Base-by-base conservation (phyloP, 306 rosid species). In the Castanospermum australe region DNA sequence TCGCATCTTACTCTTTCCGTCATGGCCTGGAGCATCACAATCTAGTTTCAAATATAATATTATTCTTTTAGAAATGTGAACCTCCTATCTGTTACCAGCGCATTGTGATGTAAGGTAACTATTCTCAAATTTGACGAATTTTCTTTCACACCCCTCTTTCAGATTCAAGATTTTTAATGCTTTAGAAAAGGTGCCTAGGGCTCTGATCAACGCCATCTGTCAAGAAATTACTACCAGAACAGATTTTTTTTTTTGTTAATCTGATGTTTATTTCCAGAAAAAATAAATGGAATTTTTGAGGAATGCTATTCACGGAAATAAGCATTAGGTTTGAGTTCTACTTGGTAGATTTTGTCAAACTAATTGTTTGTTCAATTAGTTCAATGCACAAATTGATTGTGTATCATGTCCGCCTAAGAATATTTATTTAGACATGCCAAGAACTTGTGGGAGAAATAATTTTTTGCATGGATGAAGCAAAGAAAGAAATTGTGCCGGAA, bases 11-110 rank as follows among this genome's bases (percentile, higher is more conserved):
- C 41, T 17, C 71, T 64, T 74, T 47, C 42, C 59, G 8, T 52
- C 61, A 73, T 51, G 36, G 14, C 60, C 21, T n/a, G 67, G 66
- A 79, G 77, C 59, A 56, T 42, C 17, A 68, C 61, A 56, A 15
- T 64, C 55, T 33, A 41, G 21, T 22, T 25, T 77, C 24, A 54
- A 65, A 45, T 15, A 20, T 62, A 35, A 35, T 52, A 11, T 3
- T 51, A 5, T 77, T 77, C 56, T 38, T 42, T 35, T 33, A 44
- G 9, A 33, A 14, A 63, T 76, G 54, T 64, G 14, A 76, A 32
- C 66, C 54, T 50, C 48, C 62, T 62, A 20, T 32, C 5, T 9
- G 33, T 76, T 76, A 12, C 22, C 51, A 14, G n/a, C 2, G 35
- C 20, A 35, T 63, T 63, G 73, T 63, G n/a, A 14, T 61, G 35